Percentiles rank a stretch among this genome's conserved stretches.
Evolutionary conservation across 345 rosid genomes (phyloP).

Genomic region (Pistacia atlantica): DNA sequence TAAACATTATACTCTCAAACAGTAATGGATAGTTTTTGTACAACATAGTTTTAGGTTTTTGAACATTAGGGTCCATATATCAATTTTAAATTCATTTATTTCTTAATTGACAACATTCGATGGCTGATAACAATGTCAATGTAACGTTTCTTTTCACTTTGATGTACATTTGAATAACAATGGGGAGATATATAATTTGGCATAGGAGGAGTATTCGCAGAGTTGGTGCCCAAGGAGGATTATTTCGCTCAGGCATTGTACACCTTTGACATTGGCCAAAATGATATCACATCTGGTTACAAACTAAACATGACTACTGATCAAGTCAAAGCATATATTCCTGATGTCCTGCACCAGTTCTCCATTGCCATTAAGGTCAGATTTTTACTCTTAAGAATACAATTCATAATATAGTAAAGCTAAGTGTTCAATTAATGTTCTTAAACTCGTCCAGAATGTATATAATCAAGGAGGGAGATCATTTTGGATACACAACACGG

Average conservation of each 20-base stretch:
- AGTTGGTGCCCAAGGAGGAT: slow-evolving; percentile 51
- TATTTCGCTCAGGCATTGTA: slow-evolving; percentile 51
- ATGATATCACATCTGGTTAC: slow-evolving; percentile 68
- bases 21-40: too few relatives aligned
- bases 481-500: slow-evolving; percentile 84
- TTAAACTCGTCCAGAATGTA: slow-evolving; percentile 31
- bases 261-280: slow-evolving; percentile 72
- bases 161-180: too few relatives aligned
- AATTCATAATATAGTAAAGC: neutral
- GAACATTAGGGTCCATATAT: too few relatives aligned
- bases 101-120: too few relatives aligned
- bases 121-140: neutral
- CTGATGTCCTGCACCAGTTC: slow-evolving; percentile 49
- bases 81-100: too few relatives aligned
- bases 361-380: slow-evolving; percentile 45
- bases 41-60: too few relatives aligned
- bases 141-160: neutral
- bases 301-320: slow-evolving; percentile 60
- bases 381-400: neutral
- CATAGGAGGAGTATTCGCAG: slow-evolving; percentile 39
- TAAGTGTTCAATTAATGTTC: neutral
- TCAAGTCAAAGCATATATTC: slow-evolving; percentile 60
- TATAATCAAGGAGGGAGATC: slow-evolving; percentile 68
- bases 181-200: neutral
- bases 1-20: too few relatives aligned